Base-by-base conservation (phyloP, 2,329 filamentous ascomycete genomes). In the Fusarium kyushuense region DNA sequence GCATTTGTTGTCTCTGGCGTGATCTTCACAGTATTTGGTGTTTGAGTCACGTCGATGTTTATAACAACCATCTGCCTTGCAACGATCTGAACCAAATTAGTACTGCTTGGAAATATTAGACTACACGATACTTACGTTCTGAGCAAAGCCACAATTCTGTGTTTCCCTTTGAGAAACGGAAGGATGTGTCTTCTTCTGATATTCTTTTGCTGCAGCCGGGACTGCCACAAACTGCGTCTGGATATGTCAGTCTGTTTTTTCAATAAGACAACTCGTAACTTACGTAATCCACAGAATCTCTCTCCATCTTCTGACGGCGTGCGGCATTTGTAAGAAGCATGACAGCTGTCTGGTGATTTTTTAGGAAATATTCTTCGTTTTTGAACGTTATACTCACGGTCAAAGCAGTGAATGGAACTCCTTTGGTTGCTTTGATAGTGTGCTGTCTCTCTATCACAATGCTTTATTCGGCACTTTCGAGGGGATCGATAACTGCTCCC, bases 1-100 rank as follows among this genome's bases (percentile, higher is more conserved):
- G 17, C 67, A 69, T 30, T 32, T 33, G 5, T 46, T 41, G 6
- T 57, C 43, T 6, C 41, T 41, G 11, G 54, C 56, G 16, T 69
- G 67, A 2, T 35, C 36, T 43, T 27, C 3, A 11, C 67, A 69
- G 36, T 64, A 65, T 2, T 45, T n/a, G 0, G 51, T 55, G 25
- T 51, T 42, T 13, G 32, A 21, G 0, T 54, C 25, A 5, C 42
- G 63, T 14, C 57, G 63, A 2, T 6, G 4, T 17, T 45, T 36
- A 1, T 60, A 70, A 32, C 67, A 69, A 13, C 8, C 25, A 7
- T 41, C 51, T 2, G 27, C 30, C 16, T 38, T 56, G 5, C 67
- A 69, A 1, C 54, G 51, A 19, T 69, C 67, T 69, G 7, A 2
- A 6, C 2, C 4, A 1, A 5, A 12, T 64, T 10, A 70, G 5